Evolutionary conservation across 352 stramenopile genomes (phyloP), one percentile per base, ranked within the genome.

Genomic region (Halophytophthora polymorphica): DNA sequence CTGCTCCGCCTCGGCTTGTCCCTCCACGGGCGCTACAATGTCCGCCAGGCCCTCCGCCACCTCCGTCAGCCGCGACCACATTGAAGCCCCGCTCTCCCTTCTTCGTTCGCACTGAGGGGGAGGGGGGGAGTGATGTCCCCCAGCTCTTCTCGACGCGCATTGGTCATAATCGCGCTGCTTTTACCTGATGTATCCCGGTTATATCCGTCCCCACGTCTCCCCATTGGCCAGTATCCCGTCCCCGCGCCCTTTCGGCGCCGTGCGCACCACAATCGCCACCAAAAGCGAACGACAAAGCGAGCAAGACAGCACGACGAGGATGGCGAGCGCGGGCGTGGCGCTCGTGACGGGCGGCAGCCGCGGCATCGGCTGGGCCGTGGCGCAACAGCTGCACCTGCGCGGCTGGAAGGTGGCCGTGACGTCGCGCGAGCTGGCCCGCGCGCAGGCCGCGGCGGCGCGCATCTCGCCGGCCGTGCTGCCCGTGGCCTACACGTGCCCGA

Each of bases 301-400:
- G n/a, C n/a, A n/a, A n/a, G n/a, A n/a, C n/a, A n/a, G n/a, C n/a
- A n/a, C n/a, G n/a, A n/a, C n/a, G n/a, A n/a, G n/a, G n/a, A n/a
- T n/a, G n/a, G n/a, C n/a, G n/a, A 38, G 15, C 33, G 49, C 52
- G 22, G 14, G 53, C 34, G 64, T 77, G 45, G 83, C 76, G 42
- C 67, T 93, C 21, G 80, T 93, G 58, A 93, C 83, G 15, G 83
- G 83, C 49, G 83, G 80, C 17, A 93, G 81, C 47, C 69, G 78
- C 25, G 83, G 83, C 58, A 93, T 93, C 49, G 83, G 83, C 56
- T 81, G 88, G 35, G 78, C 80, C 10, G 64, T 93, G 22, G 80
- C 81, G 17, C 64, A 66, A 43, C 67, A 88, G 62, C 74, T 93
- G 39, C 68, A 85, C 51, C 58, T 25, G 23, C 53, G 70, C 23